Base-by-base conservation (phyloP, 176 grass and related monocot genomes). In the Juncus inflexus region DNA sequence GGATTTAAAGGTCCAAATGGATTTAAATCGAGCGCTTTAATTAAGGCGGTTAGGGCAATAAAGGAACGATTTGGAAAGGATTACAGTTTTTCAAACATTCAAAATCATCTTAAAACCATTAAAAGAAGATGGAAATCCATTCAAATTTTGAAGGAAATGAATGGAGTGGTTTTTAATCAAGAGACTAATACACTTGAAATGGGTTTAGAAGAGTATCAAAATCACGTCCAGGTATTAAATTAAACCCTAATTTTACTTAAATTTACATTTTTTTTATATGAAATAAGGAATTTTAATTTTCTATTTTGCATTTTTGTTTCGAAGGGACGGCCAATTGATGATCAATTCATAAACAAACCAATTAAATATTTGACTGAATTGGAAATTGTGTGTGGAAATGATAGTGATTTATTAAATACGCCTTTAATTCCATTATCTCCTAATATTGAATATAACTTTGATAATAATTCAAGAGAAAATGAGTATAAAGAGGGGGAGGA, bases 101-200 rank as follows among this genome's bases (percentile, higher is more conserved):
- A 65, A 65, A 65, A 65, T 45, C 63, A 65, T 45, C 37, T 65
- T 15, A 65, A 47, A 49, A 65, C 63, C 4, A 5, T 65, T 19
- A 35, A 16, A 65, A 65, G 7, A 65, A 47, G 63, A 40, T 65
- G 63, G 63, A 35, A 50, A 45, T 14, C 15, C 15, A 65, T 65
- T 50, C 41, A 65, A 5, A 47, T 19, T 6, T 47, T 42, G 14
- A 65, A 65, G 40, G 45, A 15, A 47, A 47, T 47, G 63, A 35
- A 9, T 50, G 63, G 63, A 35, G 63, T 65, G 41, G 10, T 45
- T 49, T 65, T 65, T 45, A 5, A 65, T 65, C 14, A 14, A 15
- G 63, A 65, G 41, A 65, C 11, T 39, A 65, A 65, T 50, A 65
- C 37, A 19, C 39, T 65, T 19, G 63, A 65, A 45, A 65, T 65